These are phyloP conservation scores for Santalum album DNA, from an alignment of 164 flowering plant species.

Conservation along the genomic window DNA sequence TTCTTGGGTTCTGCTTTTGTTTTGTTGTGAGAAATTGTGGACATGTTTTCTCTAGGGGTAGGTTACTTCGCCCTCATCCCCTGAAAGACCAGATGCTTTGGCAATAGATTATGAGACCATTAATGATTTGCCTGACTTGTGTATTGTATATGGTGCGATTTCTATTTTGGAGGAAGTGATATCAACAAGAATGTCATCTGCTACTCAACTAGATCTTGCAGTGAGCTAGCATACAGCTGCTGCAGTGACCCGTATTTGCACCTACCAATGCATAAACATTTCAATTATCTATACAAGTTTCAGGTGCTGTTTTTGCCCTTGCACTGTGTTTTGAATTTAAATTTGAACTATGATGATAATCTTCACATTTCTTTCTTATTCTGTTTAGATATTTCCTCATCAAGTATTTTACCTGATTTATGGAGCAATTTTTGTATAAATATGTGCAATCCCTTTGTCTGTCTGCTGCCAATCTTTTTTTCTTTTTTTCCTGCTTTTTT, in stretches of 20 bases:
- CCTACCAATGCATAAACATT: conserved; percentile 77
- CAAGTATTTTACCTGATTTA: too few species aligned
- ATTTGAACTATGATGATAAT: too few species aligned
- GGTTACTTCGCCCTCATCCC: conserved; percentile 62
- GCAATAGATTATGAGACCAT: conserved; percentile 93
- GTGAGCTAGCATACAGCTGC: conserved; percentile 60
- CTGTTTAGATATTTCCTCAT: too few species aligned
- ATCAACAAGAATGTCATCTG: conserved; percentile 53
- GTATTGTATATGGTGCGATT: conserved; percentile 87
- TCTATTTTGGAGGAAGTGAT: conserved; percentile 76
- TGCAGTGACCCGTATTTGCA: conserved; percentile 79
- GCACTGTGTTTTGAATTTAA: background rate
- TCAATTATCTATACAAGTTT: conserved; percentile 88
- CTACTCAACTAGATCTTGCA: conserved; percentile 36
- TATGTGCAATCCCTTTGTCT: too few species aligned
- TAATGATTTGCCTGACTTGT: conserved; percentile 81
- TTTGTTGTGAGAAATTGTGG: too few species aligned
- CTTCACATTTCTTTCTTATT: too few species aligned
- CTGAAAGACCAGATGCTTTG: conserved; percentile 79
- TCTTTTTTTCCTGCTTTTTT: too few species aligned
- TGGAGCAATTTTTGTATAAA: too few species aligned
- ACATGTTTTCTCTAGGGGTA: conserved; percentile 32
- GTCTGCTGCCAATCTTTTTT: too few species aligned
- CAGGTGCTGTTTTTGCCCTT: conserved; percentile 40
- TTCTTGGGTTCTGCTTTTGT: too few species aligned